A percentile compares a stretch with the other conserved stretches of the same genome.
These are phyloP conservation scores for Cutaneotrichosporon sp. DNA, from an alignment of 1,284 basidiomycete species.

Conservation along the genomic window DNA sequence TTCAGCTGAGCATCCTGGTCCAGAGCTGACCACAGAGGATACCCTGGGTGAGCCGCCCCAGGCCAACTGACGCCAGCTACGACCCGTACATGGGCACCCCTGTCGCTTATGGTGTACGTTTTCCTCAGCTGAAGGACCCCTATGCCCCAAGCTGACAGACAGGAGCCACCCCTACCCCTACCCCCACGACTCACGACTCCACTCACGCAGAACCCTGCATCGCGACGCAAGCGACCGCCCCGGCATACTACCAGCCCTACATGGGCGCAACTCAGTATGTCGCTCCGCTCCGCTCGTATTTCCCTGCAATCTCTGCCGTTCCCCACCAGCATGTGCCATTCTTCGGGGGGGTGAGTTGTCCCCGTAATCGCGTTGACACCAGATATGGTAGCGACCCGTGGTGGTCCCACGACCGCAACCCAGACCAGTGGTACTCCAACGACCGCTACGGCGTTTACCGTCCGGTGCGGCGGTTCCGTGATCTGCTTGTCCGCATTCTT, in stretches of 20 bases:
- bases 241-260: neutral
- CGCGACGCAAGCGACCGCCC: neutral
- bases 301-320: neutral
- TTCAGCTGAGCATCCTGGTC: no score
- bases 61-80: neutral
- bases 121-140: neutral
- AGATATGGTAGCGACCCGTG: neutral
- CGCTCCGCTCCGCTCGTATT: neutral
- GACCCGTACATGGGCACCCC: neutral
- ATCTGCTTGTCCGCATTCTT: neutral
- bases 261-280: neutral
- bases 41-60: neutral
- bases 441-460: neutral
- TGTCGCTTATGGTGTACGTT: neutral
- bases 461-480: neutral
- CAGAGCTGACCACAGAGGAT: neutral
- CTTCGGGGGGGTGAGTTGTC: neutral
- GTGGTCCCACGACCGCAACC: neutral
- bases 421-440: neutral
- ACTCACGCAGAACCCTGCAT: conserved; percentile 1
- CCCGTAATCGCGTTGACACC: neutral
- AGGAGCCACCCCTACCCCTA: neutral
- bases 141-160: neutral
- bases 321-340: neutral
- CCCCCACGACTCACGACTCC: neutral